Evolutionary conservation across 257 asterid species (phyloP).

Genomic region (Solanum megistacrolobum): DNA sequence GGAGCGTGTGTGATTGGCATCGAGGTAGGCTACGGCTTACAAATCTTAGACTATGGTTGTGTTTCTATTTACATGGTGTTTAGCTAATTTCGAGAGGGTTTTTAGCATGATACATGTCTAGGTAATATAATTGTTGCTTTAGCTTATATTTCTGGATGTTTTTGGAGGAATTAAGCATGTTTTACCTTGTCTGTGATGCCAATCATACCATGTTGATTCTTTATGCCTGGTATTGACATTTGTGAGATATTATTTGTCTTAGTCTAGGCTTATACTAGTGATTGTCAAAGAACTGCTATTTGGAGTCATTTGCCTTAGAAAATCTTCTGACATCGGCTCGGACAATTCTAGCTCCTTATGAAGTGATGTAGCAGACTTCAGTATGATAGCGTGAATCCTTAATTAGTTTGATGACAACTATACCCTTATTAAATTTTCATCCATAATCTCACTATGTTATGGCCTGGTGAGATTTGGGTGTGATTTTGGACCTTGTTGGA

Average conservation of each 20-base stretch:
- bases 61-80: background rate
- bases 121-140: background rate
- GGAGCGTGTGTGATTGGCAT: background rate
- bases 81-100: background rate
- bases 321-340: too few species aligned
- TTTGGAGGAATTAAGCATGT: background rate
- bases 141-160: background rate
- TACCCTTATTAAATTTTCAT: background rate
- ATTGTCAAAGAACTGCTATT: background rate
- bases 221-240: background rate
- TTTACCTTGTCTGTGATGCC: background rate
- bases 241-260: background rate
- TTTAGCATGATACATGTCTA: background rate
- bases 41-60: background rate
- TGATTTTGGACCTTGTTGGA: background rate
- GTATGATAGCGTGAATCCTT: background rate
- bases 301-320: background rate
- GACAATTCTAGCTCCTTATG: background rate
- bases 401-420: background rate
- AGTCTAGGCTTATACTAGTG: too few species aligned
- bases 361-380: background rate
- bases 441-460: background rate
- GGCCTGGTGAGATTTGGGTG: background rate
- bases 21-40: background rate
- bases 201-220: background rate